Base-by-base conservation (phyloP, 2,329 filamentous ascomycete genomes). In the Calonectria honghensis region DNA sequence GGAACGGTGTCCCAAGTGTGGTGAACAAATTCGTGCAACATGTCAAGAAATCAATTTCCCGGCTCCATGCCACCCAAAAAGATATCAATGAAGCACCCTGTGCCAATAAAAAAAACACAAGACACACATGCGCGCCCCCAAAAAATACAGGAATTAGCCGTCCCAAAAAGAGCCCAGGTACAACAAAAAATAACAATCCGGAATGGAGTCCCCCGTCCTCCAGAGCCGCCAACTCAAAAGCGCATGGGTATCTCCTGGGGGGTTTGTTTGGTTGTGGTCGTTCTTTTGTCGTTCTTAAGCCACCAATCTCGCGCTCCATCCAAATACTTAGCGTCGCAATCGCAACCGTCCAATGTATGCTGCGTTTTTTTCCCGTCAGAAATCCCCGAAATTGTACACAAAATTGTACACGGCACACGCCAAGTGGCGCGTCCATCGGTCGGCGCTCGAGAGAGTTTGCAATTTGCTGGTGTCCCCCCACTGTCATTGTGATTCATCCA, bases 201-300 rank as follows among this genome's bases (percentile, higher is more conserved):
- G 73, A 79, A 78, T 81, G 78, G 79, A 80, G 79, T 75, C 75
- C 78, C 75, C 80, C 78, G 63, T 81, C 51, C 80, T 81, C 79
- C 79, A 81, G 70, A 81, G 79, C 77, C 61, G 73, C 78, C 75
- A 79, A 76, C 72, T 72, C 73, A 79, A 73, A 73, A 70, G 73
- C 76, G 77, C 78, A 80, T 80, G 80, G 80, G 79, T 81, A 81
- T 81, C 79, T 81, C 73, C 77, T 79, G 79, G 77, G 75, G 79
- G 74, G 59, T 78, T 79, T 81, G 79, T 78, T 80, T 79, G 73
- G 75, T 78, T 63, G 78, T 74, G 73, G 73, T 79, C 76, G 78
- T 63, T 63, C 39, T 63, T 63, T 63, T 63, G 57, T 24, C 57
- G 57, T 77, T 72, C 74, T 77, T 74, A 75, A 79, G 75, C 79